Evolutionary conservation across 345 rosid species (phyloP), one percentile per base, ranked within the genome.

Genomic region (Euphorbia tirucalli): DNA sequence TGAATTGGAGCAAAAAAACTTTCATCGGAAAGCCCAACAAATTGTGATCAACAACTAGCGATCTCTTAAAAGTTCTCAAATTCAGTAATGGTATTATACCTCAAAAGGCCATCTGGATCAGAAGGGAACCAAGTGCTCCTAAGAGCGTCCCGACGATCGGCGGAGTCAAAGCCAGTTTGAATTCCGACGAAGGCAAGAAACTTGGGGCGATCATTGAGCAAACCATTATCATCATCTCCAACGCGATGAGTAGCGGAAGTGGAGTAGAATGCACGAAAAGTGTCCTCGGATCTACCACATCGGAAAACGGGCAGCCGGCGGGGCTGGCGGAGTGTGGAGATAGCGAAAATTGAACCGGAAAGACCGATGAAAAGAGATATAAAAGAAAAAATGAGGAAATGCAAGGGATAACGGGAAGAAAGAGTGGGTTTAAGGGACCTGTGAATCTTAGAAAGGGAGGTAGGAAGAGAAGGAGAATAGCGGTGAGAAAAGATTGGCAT

Each of bases 71-170:
- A n/a, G n/a, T n/a, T n/a, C n/a, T n/a, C n/a, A n/a, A n/a, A n/a
- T n/a, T n/a, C n/a, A n/a, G n/a, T n/a, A n/a, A n/a, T n/a, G n/a
- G n/a, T n/a, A n/a, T n/a, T n/a, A 2, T 64, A 92, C 96, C 97
- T 81, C 74, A 85, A 75, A 77, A 92, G 89, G 25, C 87, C 81
- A 64, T 87, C 92, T 11, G 92, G 92, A 46, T 84, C 90, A 54
- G 92, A 85, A 68, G 97, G 90, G 68, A 92, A 85, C 96, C 96
- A 92, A 41, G 93, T 89, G 32, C 73, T 77, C 71, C 97, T 77
- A 58, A 89, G 74, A 52, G 94, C 74, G 11, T 77, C 75, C 21
- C 96, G 82, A 39, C 92, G 93, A 76, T 80, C 82, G 52, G 14
- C 72, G 0, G 90, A 89, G 0, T 82, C 86, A 63, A 88, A 92